Evolutionary conservation across 768 basidiomycete genomes (phyloP).

Genomic region (Coprinellus micaceus): DNA sequence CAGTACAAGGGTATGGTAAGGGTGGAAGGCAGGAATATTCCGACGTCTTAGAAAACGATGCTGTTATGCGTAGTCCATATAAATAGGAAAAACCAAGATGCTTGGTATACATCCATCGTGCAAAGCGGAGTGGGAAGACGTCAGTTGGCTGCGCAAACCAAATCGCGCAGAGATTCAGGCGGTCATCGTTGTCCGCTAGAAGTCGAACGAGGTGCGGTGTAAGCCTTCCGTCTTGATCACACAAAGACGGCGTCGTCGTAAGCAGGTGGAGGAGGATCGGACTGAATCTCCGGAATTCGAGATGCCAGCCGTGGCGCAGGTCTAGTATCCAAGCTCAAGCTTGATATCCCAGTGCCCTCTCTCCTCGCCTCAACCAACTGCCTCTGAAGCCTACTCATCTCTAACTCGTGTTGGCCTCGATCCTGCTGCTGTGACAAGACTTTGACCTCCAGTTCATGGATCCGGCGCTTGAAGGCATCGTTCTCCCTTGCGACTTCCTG

Average conservation of each 20-base stretch:
- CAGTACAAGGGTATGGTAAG: too few species aligned
- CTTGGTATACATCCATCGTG: too few species aligned
- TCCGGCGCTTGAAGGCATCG: neutral
- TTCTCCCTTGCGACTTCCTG: neutral
- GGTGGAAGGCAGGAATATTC: too few species aligned
- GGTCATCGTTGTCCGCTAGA: too few species aligned
- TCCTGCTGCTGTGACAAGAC: neutral
- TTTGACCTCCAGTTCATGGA: neutral
- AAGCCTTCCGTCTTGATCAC: neutral
- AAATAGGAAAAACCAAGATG: too few species aligned
- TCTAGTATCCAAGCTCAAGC: neutral
- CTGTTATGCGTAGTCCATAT: too few species aligned
- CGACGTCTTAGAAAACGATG: too few species aligned
- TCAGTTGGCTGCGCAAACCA: too few species aligned
- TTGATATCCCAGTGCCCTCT: slow-evolving; percentile 18
- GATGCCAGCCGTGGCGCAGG: neutral
- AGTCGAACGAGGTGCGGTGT: too few species aligned
- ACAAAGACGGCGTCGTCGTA: slow-evolving; percentile 3
- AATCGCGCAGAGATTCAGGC: too few species aligned
- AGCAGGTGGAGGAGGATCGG: neutral
- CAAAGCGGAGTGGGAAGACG: too few species aligned
- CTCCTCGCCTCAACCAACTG: slow-evolving; percentile 18
- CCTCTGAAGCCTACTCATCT: neutral
- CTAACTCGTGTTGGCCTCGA: neutral
- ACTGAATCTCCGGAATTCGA: slow-evolving; percentile 5